These are phyloP conservation scores for Chaetoceros muelleri DNA, from an alignment of 108 stramenopile species.

Conservation along the genomic window DNA sequence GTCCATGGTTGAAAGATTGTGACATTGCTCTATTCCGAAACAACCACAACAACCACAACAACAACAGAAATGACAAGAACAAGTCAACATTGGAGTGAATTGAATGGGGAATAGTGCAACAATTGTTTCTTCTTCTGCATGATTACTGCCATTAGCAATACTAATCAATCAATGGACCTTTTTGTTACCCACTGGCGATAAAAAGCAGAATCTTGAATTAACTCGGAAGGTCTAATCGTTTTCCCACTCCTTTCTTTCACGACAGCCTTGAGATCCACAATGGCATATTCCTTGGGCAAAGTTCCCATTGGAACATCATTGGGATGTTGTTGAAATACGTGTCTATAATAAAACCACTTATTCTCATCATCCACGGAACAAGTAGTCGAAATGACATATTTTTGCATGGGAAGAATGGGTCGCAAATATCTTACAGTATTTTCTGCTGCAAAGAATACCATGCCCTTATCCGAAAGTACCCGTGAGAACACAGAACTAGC, in stretches of 20 bases:
- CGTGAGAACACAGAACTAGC: background rate
- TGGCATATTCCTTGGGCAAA: background rate
- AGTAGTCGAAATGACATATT: background rate
- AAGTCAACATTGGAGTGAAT: no score
- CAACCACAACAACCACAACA: no score
- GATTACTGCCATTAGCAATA: no score
- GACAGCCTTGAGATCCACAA: background rate
- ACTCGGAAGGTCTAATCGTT: background rate
- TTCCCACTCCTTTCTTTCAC: background rate
- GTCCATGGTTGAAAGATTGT: constrained; percentile 47
- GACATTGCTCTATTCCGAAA: no score
- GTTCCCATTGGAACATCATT: background rate
- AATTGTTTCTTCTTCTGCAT: no score
- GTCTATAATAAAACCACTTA: background rate
- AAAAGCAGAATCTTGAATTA: background rate
- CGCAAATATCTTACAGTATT: background rate
- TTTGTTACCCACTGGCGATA: background rate
- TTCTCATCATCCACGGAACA: background rate
- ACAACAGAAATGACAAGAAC: no score
- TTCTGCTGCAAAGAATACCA: background rate
- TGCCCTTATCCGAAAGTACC: background rate
- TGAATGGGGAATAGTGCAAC: no score
- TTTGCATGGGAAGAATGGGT: background rate
- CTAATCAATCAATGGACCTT: no score
- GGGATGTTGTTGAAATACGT: background rate